Percentiles rank a stretch among this genome's conserved stretches.
Evolutionary conservation across 352 stramenopile genomes (phyloP).

Genomic region (Globisporangium polare): DNA sequence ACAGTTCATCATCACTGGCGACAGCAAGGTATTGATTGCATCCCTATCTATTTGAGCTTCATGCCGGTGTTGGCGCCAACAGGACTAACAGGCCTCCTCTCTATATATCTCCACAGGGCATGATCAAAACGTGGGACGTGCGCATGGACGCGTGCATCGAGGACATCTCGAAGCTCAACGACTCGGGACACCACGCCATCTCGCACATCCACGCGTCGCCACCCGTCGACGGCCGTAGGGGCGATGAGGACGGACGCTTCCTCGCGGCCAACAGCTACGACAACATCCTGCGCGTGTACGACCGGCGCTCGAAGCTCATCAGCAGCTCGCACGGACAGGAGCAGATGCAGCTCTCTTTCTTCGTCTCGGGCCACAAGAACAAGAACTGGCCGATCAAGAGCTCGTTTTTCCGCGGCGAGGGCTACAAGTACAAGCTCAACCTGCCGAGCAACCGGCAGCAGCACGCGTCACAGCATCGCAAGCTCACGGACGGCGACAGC

Average conservation of each 20-base stretch:
- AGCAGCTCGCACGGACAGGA: slow-evolving; percentile 65
- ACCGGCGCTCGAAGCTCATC: slow-evolving; percentile 80
- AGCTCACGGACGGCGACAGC: slow-evolving; percentile 74
- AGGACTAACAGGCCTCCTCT: too few relatives aligned
- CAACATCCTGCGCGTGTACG: slow-evolving; percentile 87
- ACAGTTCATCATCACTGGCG: slow-evolving; percentile 74
- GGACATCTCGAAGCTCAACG: slow-evolving; percentile 76
- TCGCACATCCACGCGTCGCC: slow-evolving; percentile 81
- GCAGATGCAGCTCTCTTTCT: slow-evolving; percentile 75
- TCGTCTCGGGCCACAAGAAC: slow-evolving; percentile 85
- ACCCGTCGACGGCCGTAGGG: slow-evolving; percentile 43
- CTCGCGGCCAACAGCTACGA: slow-evolving; percentile 87
- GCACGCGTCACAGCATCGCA: slow-evolving; percentile 38
- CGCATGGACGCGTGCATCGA: slow-evolving; percentile 77
- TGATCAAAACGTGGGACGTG: slow-evolving; percentile 87
- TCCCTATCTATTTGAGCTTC: background rate
- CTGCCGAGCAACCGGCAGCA: slow-evolving; percentile 40
- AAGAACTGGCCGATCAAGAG: slow-evolving; percentile 91
- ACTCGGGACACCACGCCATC: slow-evolving; percentile 73
- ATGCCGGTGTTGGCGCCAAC: too few relatives aligned
- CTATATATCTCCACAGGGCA: slow-evolving; percentile 28
- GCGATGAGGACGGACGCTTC: slow-evolving; percentile 76
- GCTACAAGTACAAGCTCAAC: slow-evolving; percentile 83
- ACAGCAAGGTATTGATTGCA: slow-evolving; percentile 61
- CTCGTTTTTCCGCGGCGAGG: slow-evolving; percentile 84